Percentiles rank a stretch among this genome's conserved stretches.
These are phyloP conservation scores for Oryza glaberrima DNA, from an alignment of 176 grass and related monocot genomes.

Conservation along the genomic window DNA sequence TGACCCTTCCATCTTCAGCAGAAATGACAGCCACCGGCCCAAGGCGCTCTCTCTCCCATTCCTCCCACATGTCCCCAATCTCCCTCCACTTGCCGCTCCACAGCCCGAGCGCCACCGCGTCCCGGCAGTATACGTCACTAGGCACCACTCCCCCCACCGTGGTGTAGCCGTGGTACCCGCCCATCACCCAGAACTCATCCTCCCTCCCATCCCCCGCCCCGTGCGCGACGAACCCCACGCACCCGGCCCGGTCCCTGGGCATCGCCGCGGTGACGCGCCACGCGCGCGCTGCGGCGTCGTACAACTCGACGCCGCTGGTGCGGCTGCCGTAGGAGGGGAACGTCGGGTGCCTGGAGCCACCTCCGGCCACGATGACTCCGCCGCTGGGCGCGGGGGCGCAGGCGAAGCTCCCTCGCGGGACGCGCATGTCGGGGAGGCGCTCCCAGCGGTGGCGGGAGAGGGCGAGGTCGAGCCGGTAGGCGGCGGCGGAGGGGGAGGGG, in stretches of 20 bases:
- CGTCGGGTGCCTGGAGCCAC: conserved; percentile 74
- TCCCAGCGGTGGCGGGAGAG: conserved; percentile 58
- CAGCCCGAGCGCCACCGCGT: conserved; percentile 73
- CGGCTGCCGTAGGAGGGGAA: conserved; percentile 74
- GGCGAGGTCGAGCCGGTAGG: conserved; percentile 66
- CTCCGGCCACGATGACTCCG: conserved; percentile 68
- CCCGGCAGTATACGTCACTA: conserved; percentile 65
- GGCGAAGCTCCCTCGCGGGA: conserved; percentile 79
- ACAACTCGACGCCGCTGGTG: conserved; percentile 69
- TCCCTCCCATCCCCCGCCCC: conserved; percentile 47
- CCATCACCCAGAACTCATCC: conserved; percentile 97
- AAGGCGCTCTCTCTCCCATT: conserved; percentile 69
- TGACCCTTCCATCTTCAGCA: conserved; percentile 54
- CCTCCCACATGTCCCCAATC: conserved; percentile 79
- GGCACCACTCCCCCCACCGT: conserved; percentile 79
- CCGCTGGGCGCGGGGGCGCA: conserved; percentile 42
- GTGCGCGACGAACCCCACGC: conserved; percentile 63
- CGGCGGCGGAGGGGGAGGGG: conserved; percentile 64
- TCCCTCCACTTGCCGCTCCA: conserved; percentile 78
- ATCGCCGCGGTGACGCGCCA: conserved; percentile 59
- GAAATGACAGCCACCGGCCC: conserved; percentile 59
- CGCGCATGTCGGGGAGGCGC: conserved; percentile 67
- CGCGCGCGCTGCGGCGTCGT: conserved; percentile 39
- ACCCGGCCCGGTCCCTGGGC: conserved; percentile 73
- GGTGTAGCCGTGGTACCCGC: conserved; percentile 71